Percentiles rank a stretch among this genome's conserved stretches.
Evolutionary conservation across 2,329 filamentous ascomycete species (phyloP).

Genomic region (Aspergillus candidus): DNA sequence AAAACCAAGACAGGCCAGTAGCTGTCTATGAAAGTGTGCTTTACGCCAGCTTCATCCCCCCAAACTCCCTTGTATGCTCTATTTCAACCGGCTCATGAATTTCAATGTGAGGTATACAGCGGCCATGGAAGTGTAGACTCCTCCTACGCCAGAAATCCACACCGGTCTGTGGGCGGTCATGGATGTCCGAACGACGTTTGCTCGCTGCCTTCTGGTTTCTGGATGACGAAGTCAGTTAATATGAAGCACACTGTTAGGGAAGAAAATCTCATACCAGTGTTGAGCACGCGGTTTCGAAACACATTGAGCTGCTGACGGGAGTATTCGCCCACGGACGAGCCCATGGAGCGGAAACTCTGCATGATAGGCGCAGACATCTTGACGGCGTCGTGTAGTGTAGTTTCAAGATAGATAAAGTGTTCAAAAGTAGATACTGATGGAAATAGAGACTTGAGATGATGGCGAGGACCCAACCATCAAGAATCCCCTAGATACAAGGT

Average conservation of each 20-base stretch:
- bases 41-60: not conserved
- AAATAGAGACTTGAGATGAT: not conserved
- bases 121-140: slow-evolving; percentile 26
- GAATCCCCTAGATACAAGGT: slow-evolving; percentile 1
- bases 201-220: slow-evolving; percentile 25
- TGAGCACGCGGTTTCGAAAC: slow-evolving; percentile 15
- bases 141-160: slow-evolving; percentile 27
- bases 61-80: not conserved
- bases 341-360: slow-evolving; percentile 15
- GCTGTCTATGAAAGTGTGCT: not conserved
- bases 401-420: not conserved
- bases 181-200: slow-evolving; percentile 24
- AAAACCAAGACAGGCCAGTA: slow-evolving; percentile 1
- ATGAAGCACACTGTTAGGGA: not conserved
- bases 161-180: slow-evolving; percentile 28
- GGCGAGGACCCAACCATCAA: not conserved
- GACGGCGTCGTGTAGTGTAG: not conserved
- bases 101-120: slow-evolving; percentile 28
- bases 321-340: slow-evolving; percentile 13
- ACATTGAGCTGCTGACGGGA: slow-evolving; percentile 14
- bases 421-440: not conserved
- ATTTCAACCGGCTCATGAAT: slow-evolving; percentile 22
- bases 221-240: not conserved
- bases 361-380: slow-evolving; percentile 20
- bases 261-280: slow-evolving; percentile 13